Conservation (phyloP, 83 land plant species). For the Picea abies region DNA sequence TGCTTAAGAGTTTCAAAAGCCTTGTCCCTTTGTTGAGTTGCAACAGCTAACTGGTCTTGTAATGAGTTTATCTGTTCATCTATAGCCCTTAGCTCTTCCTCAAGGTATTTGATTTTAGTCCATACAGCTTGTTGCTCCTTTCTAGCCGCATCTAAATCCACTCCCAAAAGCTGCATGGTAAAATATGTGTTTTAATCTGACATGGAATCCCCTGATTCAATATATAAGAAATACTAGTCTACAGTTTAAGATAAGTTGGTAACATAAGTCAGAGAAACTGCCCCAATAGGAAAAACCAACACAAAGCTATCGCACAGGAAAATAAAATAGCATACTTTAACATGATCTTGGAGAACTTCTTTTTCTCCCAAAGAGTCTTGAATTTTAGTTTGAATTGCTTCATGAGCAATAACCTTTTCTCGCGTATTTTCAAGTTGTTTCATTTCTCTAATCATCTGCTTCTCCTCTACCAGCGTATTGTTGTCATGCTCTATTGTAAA, state of each 20-base stretch:
- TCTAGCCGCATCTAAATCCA: conserved; percentile 54
- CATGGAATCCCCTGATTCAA: not conserved
- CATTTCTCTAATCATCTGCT: conserved; percentile 68
- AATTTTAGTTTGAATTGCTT: conserved; percentile 55
- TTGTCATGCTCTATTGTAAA: conserved; percentile 69
- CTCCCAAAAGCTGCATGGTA: conserved; percentile 50
- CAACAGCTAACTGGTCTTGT: conserved; percentile 26
- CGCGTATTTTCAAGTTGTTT: conserved; percentile 72
- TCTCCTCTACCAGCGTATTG: conserved; percentile 66
- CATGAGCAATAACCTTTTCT: conserved; percentile 64
- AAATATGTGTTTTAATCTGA: not conserved
- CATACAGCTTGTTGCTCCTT: conserved; percentile 50
- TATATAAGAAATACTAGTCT: not conserved
- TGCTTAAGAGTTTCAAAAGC: conserved; percentile 29
- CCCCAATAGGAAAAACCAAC: not conserved
- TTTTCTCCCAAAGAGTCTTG: conserved; percentile 55
- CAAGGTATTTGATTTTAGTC: conserved; percentile 36
- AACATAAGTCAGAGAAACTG: not conserved
- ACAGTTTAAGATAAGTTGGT: not conserved
- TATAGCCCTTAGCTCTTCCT: conserved; percentile 34
- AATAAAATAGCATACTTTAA: conserved; percentile 32
- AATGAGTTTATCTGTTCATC: conserved; percentile 35
- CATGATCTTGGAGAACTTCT: conserved; percentile 60
- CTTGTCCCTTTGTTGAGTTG: conserved; percentile 28
- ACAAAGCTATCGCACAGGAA: not conserved